Base-by-base conservation (phyloP, 805 yeast genomes). In the Kuraishia ogatae region DNA sequence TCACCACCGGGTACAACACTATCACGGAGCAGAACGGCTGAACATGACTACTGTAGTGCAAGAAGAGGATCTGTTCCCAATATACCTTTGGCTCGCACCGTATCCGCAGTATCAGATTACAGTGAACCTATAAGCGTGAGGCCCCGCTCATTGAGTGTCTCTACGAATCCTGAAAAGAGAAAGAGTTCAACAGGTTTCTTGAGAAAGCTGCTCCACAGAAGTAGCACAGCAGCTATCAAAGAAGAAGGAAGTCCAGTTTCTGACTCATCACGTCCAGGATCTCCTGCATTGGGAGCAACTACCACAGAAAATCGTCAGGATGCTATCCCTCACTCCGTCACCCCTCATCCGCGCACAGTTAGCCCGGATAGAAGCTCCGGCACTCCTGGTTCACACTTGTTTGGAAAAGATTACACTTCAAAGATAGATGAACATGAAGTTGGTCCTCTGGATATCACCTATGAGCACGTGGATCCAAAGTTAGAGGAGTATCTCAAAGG, bases 401-500 rank as follows among this genome's bases (percentile, higher is more conserved):
- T 35, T 11, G 13, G 13, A 3, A 35, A 3, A 35, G n/a, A 11
- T 35, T 10, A 5, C 28, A 7, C 7, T 20, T 48, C 50, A 19
- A 22, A 15, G 26, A 24, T 23, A 22, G 65, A 61, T 11, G 19
- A 54, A 2, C 58, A 50, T 1, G 4, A 46, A 21, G 20, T 23
- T 6, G n/a, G 23, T 21, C 43, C 43, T 13, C n/a, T 35, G 7
- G 43, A 35, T 35, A 8, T 17, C 13, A 17, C n/a, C 43, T 5
- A 3, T 24, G 39, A 24, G 21, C 51, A 68, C 29, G 54, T 73
- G 19, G 84, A 81, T 59, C 77, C 78, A 1, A 72, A 76, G 58
- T 61, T 81, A 26, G 72, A 76, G 46, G 76, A 75, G 53, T 81
- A 80, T 60, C 61, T 81, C 43, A 66, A 70, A 50, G 72, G 67